phyloP scores from a whole-genome alignment of 2,329 filamentous ascomycete genomes.

The Rutstroemia sp. region DNA sequence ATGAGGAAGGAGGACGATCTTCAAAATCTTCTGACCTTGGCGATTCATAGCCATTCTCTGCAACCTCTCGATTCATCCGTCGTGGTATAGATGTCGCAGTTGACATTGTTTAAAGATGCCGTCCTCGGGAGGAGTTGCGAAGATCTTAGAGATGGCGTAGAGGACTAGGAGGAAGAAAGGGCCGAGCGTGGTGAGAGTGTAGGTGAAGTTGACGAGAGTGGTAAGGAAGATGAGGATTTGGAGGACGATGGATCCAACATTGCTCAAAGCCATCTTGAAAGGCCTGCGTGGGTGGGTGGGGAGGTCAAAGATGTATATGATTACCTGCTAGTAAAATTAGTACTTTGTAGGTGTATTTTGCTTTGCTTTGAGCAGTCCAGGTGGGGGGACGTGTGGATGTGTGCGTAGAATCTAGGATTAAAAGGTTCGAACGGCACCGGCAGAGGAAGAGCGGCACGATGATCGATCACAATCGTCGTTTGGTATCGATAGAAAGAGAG shows the following conservation, averaged over 20 bases:
- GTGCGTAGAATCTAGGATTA: too few relatives aligned
- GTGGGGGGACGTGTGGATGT: too few relatives aligned
- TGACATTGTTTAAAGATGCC: slow-evolving; percentile 33
- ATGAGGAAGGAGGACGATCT: background rate
- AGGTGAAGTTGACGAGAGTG: slow-evolving; percentile 45
- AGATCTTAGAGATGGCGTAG: slow-evolving; percentile 42
- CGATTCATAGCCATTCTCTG: background rate
- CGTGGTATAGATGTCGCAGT: slow-evolving; percentile 24
- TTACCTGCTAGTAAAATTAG: too few relatives aligned
- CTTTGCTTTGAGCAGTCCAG: too few relatives aligned
- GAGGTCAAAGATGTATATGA: background rate
- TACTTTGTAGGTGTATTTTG: too few relatives aligned
- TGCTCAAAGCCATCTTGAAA: slow-evolving; percentile 40
- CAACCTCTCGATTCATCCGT: slow-evolving; percentile 16
- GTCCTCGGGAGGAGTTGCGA: slow-evolving; percentile 41
- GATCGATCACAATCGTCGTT: too few relatives aligned
- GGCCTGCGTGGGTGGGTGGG: background rate
- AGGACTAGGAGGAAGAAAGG: slow-evolving; percentile 39
- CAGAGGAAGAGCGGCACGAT: too few relatives aligned
- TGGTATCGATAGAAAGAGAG: too few relatives aligned
- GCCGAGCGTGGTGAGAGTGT: slow-evolving; percentile 42
- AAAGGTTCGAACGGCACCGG: too few relatives aligned
- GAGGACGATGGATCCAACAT: slow-evolving; percentile 44
- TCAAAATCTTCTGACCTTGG: background rate
- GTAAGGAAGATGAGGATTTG: slow-evolving; percentile 47